Conservation (phyloP, 2,329 filamentous ascomycete species). For the Phyllosticta ampelicida region DNA sequence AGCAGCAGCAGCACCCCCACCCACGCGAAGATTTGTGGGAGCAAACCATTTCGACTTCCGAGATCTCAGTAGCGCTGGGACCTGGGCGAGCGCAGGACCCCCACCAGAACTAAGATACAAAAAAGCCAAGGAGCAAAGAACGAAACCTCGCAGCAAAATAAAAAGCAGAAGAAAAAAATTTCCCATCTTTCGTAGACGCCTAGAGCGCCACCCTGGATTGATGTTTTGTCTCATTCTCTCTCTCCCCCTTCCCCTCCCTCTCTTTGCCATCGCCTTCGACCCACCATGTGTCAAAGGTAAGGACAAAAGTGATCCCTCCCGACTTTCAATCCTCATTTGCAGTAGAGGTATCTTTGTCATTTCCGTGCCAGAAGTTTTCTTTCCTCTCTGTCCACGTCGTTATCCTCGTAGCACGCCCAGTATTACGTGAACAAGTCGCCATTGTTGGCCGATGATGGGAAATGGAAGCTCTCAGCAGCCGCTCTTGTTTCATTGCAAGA, state of each 20-base stretch:
- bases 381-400: constrained; percentile 6
- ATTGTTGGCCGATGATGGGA: not conserved
- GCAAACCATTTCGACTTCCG: not conserved
- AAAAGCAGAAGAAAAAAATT: not conserved
- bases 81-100: not conserved
- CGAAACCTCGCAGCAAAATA: not conserved
- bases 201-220: constrained; percentile 4
- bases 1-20: too few relatives aligned
- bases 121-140: not conserved
- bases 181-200: constrained; percentile 3
- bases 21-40: not conserved
- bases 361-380: not conserved
- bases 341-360: constrained; percentile 2
- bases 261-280: constrained; percentile 2
- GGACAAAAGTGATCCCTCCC: not conserved
- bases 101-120: constrained; percentile 7
- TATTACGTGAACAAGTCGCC: not conserved
- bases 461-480: too few relatives aligned
- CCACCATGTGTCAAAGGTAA: not conserved
- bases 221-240: too few relatives aligned
- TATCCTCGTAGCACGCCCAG: constrained; percentile 3
- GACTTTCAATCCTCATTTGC: not conserved
- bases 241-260: too few relatives aligned
- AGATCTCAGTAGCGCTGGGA: not conserved
- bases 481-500: too few relatives aligned